Conservation (phyloP, 129 eudicot species). For the Ambrosia trifida region DNA sequence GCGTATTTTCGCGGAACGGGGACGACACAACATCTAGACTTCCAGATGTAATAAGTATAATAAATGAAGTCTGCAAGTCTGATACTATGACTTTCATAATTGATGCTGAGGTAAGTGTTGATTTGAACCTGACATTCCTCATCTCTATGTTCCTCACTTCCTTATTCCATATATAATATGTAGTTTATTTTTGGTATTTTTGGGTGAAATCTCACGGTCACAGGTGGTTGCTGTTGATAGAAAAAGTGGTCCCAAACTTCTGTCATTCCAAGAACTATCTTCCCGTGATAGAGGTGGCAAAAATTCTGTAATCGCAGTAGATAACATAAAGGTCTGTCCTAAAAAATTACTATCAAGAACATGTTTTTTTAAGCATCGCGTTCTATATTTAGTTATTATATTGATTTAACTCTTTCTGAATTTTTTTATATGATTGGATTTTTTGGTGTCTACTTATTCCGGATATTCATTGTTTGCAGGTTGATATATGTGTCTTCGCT, state of each 20-base stretch:
- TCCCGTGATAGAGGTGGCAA: constrained; percentile 93
- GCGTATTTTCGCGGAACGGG: constrained; percentile 88
- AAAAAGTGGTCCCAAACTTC: constrained; percentile 64
- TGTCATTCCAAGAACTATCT: constrained; percentile 95
- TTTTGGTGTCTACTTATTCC: constrained; percentile 1
- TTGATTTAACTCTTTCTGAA: constrained; percentile 10
- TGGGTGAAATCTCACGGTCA: constrained; percentile 21
- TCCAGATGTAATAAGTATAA: constrained; percentile 75
- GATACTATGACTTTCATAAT: constrained; percentile 64
- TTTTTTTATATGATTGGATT: neutral
- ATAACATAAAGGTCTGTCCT: constrained; percentile 66
- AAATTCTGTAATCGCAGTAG: constrained; percentile 62
- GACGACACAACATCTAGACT: constrained; percentile 87
- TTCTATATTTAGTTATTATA: constrained; percentile 3
- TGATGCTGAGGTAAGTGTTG: constrained; percentile 82
- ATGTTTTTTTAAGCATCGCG: constrained; percentile 3
- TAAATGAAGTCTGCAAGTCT: constrained; percentile 56
- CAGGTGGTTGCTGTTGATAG: constrained; percentile 97
- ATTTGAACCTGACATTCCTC: neutral
- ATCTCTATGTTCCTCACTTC: neutral
- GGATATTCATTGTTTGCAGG: constrained; percentile 53
- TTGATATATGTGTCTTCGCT: constrained; percentile 77
- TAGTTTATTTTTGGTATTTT: neutral
- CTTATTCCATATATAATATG: neutral
- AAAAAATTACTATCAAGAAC: neutral